Conservation (phyloP, 805 yeast genomes). For the Teunomyces funiuensis region DNA sequence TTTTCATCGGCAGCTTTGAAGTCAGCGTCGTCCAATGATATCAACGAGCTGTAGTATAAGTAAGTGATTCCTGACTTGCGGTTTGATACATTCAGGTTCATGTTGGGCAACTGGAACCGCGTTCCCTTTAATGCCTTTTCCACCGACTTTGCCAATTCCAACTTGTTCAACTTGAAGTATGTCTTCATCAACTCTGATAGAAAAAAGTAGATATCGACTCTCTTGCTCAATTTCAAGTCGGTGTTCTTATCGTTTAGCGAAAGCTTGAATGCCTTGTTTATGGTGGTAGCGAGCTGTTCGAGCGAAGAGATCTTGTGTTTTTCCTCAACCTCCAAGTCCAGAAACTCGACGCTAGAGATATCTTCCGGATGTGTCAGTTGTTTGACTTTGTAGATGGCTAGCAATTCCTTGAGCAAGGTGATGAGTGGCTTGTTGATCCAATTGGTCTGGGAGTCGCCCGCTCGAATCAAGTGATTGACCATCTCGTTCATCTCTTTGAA, state of each 20-base stretch:
- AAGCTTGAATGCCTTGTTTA: slow-evolving; percentile 72
- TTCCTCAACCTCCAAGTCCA: slow-evolving; percentile 17
- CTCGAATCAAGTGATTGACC: slow-evolving; percentile 48
- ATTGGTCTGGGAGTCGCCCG: slow-evolving; percentile 50
- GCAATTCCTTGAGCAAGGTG: slow-evolving; percentile 40
- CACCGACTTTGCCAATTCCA: slow-evolving; percentile 72
- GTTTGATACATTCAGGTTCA: slow-evolving; percentile 39
- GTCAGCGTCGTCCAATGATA: slow-evolving; percentile 65
- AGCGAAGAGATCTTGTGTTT: slow-evolving; percentile 24
- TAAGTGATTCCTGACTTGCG: slow-evolving; percentile 56
- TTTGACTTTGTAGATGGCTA: slow-evolving; percentile 39
- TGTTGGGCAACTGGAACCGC: slow-evolving; percentile 50
- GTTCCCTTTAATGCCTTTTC: slow-evolving; percentile 66
- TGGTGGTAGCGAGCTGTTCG: slow-evolving; percentile 59
- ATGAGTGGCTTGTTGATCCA: slow-evolving; percentile 53
- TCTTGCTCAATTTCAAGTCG: slow-evolving; percentile 48
- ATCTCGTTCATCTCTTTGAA: slow-evolving; percentile 40
- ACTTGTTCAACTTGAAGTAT: slow-evolving; percentile 64
- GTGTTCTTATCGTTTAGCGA: slow-evolving; percentile 77
- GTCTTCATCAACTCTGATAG: slow-evolving; percentile 67
- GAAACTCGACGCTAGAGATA: slow-evolving; percentile 11
- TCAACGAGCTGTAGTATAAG: slow-evolving; percentile 66
- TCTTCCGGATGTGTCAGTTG: slow-evolving; percentile 27
- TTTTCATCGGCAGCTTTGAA: slow-evolving; percentile 50
- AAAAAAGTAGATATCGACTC: slow-evolving; percentile 67